These are phyloP conservation scores for Boletellus ananiceps DNA, from an alignment of 768 basidiomycete species.

Conservation along the genomic window DNA sequence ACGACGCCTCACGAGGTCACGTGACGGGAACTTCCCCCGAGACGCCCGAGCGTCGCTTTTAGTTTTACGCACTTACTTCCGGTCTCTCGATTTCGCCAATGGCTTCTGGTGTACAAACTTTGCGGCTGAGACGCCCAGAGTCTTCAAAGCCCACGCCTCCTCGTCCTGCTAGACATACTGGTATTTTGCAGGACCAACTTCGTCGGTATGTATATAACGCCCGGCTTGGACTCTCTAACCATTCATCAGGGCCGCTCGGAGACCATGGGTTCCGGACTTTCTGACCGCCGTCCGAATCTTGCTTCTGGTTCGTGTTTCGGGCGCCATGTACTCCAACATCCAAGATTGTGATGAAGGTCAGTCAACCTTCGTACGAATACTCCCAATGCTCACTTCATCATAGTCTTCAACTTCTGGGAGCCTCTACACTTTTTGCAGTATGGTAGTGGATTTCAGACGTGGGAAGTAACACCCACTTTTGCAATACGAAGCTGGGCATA, in stretches of 20 bases:
- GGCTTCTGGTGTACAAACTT: constrained; percentile 43
- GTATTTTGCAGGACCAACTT: constrained; percentile 77
- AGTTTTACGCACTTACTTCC: neutral
- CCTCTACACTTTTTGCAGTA: constrained; percentile 88
- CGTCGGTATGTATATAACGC: constrained; percentile 47
- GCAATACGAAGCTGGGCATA: constrained; percentile 97
- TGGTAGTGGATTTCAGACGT: constrained; percentile 93
- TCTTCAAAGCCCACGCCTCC: constrained; percentile 21
- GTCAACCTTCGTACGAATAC: neutral
- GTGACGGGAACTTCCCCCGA: constrained; percentile 1
- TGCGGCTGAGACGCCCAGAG: constrained; percentile 49
- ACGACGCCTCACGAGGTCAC: constrained; percentile 7
- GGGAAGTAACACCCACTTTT: constrained; percentile 90
- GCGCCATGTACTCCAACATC: constrained; percentile 94
- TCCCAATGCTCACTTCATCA: neutral
- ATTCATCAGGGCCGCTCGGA: constrained; percentile 51
- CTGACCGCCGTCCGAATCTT: constrained; percentile 80
- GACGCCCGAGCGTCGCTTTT: neutral
- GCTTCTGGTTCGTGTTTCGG: constrained; percentile 71
- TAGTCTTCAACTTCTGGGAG: constrained; percentile 99
- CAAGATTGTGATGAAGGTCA: constrained; percentile 96
- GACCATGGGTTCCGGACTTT: constrained; percentile 84
- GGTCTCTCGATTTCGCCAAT: constrained; percentile 23
- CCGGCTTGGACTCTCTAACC: constrained; percentile 8
- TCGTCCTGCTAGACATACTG: constrained; percentile 46